Evolutionary conservation across 495 filamentous ascomycete genomes (phyloP).

Genomic region (Xylaria bambusicola): DNA sequence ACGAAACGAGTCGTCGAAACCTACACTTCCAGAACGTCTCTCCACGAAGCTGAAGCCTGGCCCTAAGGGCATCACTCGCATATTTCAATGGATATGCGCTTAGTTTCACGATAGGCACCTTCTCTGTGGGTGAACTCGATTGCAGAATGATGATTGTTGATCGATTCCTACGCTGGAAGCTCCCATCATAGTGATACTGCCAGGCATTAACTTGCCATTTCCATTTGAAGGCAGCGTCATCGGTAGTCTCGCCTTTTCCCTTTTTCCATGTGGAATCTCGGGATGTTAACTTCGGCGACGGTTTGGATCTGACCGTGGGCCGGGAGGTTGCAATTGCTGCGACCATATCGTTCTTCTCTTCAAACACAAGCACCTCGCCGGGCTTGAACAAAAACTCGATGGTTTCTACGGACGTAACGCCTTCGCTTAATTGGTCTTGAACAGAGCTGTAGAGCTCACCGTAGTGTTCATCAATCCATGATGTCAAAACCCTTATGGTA

Average conservation of each 20-base stretch:
- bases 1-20: background rate
- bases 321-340: background rate
- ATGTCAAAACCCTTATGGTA: background rate
- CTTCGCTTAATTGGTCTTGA: background rate
- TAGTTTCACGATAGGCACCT: background rate
- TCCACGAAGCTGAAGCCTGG: background rate
- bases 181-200: background rate
- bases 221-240: background rate
- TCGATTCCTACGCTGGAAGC: background rate
- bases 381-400: background rate
- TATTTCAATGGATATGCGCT: background rate
- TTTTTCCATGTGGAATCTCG: too few species aligned
- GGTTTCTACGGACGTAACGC: background rate
- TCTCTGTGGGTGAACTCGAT: background rate
- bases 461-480: background rate
- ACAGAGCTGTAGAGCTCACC: background rate
- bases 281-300: background rate
- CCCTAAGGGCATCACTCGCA: background rate
- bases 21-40: slow-evolving; percentile 1
- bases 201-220: background rate
- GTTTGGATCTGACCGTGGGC: background rate
- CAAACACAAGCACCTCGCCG: background rate
- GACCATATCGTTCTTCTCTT: background rate
- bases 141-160: background rate
- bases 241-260: background rate